These are phyloP conservation scores for Helichrysum umbraculigerum DNA, from an alignment of 129 eudicot species.

Conservation along the genomic window DNA sequence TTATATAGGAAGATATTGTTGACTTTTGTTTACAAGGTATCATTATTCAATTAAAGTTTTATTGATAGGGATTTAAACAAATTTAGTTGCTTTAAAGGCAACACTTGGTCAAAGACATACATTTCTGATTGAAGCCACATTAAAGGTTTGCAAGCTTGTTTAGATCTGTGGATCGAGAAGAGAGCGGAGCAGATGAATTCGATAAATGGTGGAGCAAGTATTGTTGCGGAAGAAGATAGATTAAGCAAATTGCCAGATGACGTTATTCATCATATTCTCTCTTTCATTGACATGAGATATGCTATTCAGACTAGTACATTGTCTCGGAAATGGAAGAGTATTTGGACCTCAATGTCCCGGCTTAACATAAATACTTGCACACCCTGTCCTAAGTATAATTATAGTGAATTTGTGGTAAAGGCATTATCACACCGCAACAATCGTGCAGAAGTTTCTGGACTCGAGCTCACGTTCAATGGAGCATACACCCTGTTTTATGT, in stretches of 20 bases:
- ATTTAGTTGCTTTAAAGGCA: not conserved
- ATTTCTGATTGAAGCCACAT: not conserved
- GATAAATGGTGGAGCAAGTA: not conserved
- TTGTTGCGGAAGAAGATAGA: constrained; percentile 6
- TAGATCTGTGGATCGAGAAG: too few species aligned
- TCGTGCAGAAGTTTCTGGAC: not conserved
- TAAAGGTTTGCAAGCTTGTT: not conserved
- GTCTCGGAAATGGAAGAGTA: constrained; percentile 16
- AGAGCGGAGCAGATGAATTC: not conserved
- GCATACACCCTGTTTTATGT: not conserved
- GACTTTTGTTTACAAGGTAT: not conserved
- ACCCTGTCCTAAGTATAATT: not conserved
- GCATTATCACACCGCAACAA: not conserved
- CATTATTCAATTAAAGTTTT: not conserved
- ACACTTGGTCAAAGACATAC: not conserved
- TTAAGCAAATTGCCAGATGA: constrained; percentile 27
- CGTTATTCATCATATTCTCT: constrained; percentile 23
- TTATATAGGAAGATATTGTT: not conserved
- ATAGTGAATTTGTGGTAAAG: not conserved
- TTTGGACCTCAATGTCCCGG: constrained; percentile 9
- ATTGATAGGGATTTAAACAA: not conserved
- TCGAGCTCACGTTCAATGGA: constrained; percentile 1
- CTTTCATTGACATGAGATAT: constrained; percentile 16
- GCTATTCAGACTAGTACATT: constrained; percentile 17
- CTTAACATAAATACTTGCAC: not conserved